phyloP scores from a whole-genome alignment of 768 basidiomycete genomes.

The Tephrocybe sp. region DNA sequence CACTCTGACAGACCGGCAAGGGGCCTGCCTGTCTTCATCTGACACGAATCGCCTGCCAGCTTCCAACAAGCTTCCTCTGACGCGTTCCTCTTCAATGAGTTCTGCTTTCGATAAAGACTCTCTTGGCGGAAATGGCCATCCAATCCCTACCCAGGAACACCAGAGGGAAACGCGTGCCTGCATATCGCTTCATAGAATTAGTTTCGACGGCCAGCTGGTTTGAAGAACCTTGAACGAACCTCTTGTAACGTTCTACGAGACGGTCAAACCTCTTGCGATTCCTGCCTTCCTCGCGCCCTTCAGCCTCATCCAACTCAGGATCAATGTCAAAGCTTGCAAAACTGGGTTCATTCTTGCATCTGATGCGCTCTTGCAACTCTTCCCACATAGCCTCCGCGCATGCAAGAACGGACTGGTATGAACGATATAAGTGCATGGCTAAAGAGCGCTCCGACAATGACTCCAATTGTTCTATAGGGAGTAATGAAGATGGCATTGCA shows the following conservation, averaged over 20 bases:
- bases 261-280: conserved; percentile 57
- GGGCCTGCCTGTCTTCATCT: conserved; percentile 47
- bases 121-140: conserved; percentile 56
- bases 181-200: conserved; percentile 50
- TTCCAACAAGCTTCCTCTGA: conserved; percentile 58
- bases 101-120: conserved; percentile 70
- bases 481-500: conserved; percentile 31
- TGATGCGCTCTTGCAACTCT: conserved; percentile 60
- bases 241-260: conserved; percentile 53
- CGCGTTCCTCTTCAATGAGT: conserved; percentile 62
- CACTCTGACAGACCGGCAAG: conserved; percentile 58
- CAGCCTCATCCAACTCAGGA: conserved; percentile 72
- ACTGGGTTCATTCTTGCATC: conserved; percentile 46
- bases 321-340: conserved; percentile 19
- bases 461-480: conserved; percentile 40
- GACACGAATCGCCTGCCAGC: conserved; percentile 46
- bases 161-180: conserved; percentile 60
- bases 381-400: conserved; percentile 81
- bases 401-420: conserved; percentile 59
- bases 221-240: conserved; percentile 33
- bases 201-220: neutral
- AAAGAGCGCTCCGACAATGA: conserved; percentile 56
- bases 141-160: conserved; percentile 57
- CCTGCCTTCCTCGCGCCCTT: conserved; percentile 55
- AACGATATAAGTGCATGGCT: conserved; percentile 68